phyloP scores from a whole-genome alignment of 306 rosid genomes.

The Albizia julibrissin region DNA sequence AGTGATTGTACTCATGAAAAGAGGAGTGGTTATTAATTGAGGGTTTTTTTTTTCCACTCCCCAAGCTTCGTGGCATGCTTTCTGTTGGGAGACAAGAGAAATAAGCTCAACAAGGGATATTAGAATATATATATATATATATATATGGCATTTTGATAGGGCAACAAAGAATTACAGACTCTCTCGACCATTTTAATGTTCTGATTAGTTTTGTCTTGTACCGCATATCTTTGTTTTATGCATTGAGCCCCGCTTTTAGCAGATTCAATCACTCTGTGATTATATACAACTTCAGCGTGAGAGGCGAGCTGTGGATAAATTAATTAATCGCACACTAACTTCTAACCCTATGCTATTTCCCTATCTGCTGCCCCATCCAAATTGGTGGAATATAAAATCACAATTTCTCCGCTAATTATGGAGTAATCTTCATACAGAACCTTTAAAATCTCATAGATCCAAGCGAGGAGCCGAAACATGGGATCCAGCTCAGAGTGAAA shows the following conservation, averaged over 20 bases:
- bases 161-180: not conserved
- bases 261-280: not conserved
- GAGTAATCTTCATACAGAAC: constrained; percentile 39
- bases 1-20: too few species aligned
- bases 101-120: too few species aligned
- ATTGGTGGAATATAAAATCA: not conserved
- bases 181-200: not conserved
- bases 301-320: not conserved
- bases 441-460: constrained; percentile 29
- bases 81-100: too few species aligned
- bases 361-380: not conserved
- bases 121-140: too few species aligned
- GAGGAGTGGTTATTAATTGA: too few species aligned
- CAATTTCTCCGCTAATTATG: constrained; percentile 60
- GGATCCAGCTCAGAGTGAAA: constrained; percentile 58
- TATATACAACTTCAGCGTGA: not conserved
- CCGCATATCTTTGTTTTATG: not conserved
- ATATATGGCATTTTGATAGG: not conserved
- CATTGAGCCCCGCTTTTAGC: not conserved
- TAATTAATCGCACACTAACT: not conserved
- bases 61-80: too few species aligned
- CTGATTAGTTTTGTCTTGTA: not conserved
- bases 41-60: too few species aligned
- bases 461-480: constrained; percentile 34
- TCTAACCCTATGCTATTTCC: constrained; percentile 32